These are phyloP conservation scores for Venturia aucupariae DNA, from an alignment of 2,329 filamentous ascomycete genomes.

Conservation along the genomic window DNA sequence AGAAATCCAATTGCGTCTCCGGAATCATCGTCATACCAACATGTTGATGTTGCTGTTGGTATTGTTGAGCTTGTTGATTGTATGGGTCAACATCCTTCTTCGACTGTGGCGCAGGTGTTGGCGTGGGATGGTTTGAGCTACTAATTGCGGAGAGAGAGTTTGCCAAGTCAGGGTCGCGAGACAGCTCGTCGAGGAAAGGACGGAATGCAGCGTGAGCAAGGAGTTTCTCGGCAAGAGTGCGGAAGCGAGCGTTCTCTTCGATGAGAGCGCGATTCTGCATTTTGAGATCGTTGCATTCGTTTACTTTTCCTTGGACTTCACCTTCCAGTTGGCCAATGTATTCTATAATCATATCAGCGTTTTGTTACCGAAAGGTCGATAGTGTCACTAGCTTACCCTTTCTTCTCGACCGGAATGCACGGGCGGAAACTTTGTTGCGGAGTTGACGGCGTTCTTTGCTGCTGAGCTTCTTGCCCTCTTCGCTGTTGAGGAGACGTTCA, in stretches of 20 bases:
- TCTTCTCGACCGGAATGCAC: conserved; percentile 92
- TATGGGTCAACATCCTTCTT: conserved; percentile 59
- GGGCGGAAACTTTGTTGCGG: conserved; percentile 97
- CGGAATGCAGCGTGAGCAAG: conserved; percentile 40
- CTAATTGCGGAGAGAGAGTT: conserved; percentile 21
- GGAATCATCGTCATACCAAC: conserved; percentile 76
- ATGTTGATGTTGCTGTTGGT: conserved; percentile 42
- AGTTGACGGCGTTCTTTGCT: conserved; percentile 95
- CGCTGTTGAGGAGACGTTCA: conserved; percentile 84
- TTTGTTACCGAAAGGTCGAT: not conserved
- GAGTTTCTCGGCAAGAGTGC: conserved; percentile 72
- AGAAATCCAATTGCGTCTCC: conserved; percentile 67
- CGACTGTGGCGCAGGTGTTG: conserved; percentile 30
- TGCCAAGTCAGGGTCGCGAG: conserved; percentile 26
- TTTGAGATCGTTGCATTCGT: conserved; percentile 73
- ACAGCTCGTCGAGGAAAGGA: conserved; percentile 37
- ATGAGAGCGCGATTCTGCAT: conserved; percentile 70
- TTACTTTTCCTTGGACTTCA: conserved; percentile 75
- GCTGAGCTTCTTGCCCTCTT: conserved; percentile 98
- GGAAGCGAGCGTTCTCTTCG: conserved; percentile 79
- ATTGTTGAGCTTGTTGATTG: conserved; percentile 34
- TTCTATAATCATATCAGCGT: conserved; percentile 58
- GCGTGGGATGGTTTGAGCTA: conserved; percentile 18
- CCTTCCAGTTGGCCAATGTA: conserved; percentile 92
- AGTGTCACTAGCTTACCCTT: conserved; percentile 60